These are phyloP conservation scores for Pseudocercospora ulei DNA, from an alignment of 2,329 filamentous ascomycete genomes.

Conservation along the genomic window DNA sequence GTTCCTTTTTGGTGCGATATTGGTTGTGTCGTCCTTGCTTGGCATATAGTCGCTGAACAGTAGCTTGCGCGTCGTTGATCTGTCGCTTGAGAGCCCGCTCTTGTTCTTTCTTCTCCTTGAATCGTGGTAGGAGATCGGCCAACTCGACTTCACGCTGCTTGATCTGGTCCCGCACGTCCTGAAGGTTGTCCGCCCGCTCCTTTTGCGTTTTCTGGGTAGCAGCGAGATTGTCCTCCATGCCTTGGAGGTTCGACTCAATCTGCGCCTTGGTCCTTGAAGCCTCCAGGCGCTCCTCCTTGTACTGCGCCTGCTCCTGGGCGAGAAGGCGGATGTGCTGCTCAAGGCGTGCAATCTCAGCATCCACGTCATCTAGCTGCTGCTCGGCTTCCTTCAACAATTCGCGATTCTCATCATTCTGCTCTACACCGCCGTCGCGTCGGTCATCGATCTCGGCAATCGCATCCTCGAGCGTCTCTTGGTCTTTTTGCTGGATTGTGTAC, in stretches of 20 bases:
- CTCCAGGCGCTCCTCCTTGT: conserved; percentile 82
- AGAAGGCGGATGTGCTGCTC: conserved; percentile 76
- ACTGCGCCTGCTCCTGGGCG: conserved; percentile 71
- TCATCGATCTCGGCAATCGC: conserved; percentile 76
- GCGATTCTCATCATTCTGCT: conserved; percentile 39
- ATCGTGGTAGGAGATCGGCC: conserved; percentile 62
- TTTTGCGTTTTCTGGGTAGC: conserved; percentile 62
- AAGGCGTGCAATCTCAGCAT: conserved; percentile 67
- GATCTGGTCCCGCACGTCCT: conserved; percentile 64
- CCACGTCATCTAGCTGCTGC: conserved; percentile 71
- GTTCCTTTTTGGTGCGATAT: conserved; percentile 78
- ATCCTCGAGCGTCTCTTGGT: conserved; percentile 68
- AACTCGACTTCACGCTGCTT: conserved; percentile 67
- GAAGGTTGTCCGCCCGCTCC: conserved; percentile 62
- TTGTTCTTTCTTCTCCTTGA: conserved; percentile 60
- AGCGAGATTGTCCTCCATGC: conserved; percentile 70
- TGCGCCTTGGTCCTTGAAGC: conserved; percentile 71
- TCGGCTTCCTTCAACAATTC: conserved; percentile 56
- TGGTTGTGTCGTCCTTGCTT: conserved; percentile 85
- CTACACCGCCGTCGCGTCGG: conserved; percentile 65
- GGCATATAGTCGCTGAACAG: conserved; percentile 68
- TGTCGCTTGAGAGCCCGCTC: conserved; percentile 62
- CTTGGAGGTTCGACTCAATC: conserved; percentile 73
- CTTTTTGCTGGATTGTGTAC: conserved; percentile 85
- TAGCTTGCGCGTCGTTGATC: conserved; percentile 65